Base-by-base conservation (phyloP, 2,329 filamentous ascomycete genomes). In the Bipolaris zeicola region DNA sequence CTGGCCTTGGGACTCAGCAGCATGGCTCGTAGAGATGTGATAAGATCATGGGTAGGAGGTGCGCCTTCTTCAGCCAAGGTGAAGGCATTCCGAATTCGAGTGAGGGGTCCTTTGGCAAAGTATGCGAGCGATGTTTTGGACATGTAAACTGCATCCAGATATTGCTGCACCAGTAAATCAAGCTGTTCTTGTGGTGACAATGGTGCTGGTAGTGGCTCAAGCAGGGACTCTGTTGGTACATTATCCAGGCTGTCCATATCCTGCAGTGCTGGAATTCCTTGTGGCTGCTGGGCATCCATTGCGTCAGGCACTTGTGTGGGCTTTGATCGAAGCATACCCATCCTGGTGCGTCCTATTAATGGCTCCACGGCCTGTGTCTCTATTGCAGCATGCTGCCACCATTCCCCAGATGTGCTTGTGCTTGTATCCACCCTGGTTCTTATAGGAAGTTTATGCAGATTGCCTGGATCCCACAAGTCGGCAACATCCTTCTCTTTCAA, bases 41-140 rank as follows among this genome's bases (percentile, higher is more conserved):
- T 81, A 16, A 93, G 78, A 47, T 91, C 85, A 22, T 79, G 77
- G 74, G 88, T 85, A 38, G 87, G 81, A 18, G 88, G 76, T 20
- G 81, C 84, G 6, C 83, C 79, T 70, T 88, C 85, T 49, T 84
- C 83, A 58, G 87, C 83, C 13, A 86, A 77, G 55, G 87, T 85
- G 61, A 91, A 91, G 13, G 87, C 84, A 44, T 88, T 89, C 57
- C 90, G 85, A 43, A 89, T 88, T 64, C 90, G 84, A 42, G 90
- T 91, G 18, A 95, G 78, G 1, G 91, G 89, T 0, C 90, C 91
- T 78, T 95, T 95, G 18, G 88, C 88, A 75, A 94, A 93, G 74
- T 93, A 95, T 55, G 90, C 90, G 54, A 94, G 78, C 3, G 90
- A 91, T 33, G 89, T 90, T 83, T 90, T 77, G 7, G 72, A 77